These are phyloP conservation scores for Phylloporus sp. DNA, from an alignment of 1,284 basidiomycete genomes.

Conservation along the genomic window DNA sequence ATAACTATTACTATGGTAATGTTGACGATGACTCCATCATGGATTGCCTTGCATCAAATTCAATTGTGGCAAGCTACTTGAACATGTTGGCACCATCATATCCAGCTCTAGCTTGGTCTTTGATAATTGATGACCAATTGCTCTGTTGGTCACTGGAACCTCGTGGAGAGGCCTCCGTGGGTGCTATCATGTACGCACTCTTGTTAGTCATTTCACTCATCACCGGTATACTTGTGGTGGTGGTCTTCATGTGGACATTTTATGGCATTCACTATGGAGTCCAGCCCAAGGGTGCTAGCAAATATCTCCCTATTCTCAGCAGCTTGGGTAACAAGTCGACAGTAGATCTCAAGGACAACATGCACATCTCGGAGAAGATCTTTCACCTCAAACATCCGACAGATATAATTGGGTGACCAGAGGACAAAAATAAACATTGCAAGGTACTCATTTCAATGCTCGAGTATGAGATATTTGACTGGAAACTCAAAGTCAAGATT, in stretches of 20 bases:
- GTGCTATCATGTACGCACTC: slow-evolving; percentile 84
- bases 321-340: slow-evolving; percentile 66
- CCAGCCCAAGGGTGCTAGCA: slow-evolving; percentile 65
- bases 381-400: slow-evolving; percentile 58
- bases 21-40: slow-evolving; percentile 84
- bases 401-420: slow-evolving; percentile 91
- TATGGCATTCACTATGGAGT: slow-evolving; percentile 93
- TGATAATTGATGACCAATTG: slow-evolving; percentile 77
- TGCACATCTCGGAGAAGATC: slow-evolving; percentile 63
- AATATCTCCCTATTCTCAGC: slow-evolving; percentile 80
- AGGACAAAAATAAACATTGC: slow-evolving; percentile 85
- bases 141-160: slow-evolving; percentile 81
- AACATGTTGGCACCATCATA: slow-evolving; percentile 86
- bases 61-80: slow-evolving; percentile 81
- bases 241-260: slow-evolving; percentile 93
- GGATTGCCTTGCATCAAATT: slow-evolving; percentile 89
- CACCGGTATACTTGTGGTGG: slow-evolving; percentile 80
- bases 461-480: slow-evolving; percentile 95
- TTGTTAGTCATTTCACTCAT: slow-evolving; percentile 81
- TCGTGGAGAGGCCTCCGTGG: slow-evolving; percentile 79
- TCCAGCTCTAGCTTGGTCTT: slow-evolving; percentile 84
- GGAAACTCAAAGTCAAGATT: slow-evolving; percentile 96
- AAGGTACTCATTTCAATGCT: slow-evolving; percentile 90
- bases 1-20: slow-evolving; percentile 92
- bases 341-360: slow-evolving; percentile 60